Conservation (phyloP, 116 monocot genomes). For the Posidonia oceanica region DNA sequence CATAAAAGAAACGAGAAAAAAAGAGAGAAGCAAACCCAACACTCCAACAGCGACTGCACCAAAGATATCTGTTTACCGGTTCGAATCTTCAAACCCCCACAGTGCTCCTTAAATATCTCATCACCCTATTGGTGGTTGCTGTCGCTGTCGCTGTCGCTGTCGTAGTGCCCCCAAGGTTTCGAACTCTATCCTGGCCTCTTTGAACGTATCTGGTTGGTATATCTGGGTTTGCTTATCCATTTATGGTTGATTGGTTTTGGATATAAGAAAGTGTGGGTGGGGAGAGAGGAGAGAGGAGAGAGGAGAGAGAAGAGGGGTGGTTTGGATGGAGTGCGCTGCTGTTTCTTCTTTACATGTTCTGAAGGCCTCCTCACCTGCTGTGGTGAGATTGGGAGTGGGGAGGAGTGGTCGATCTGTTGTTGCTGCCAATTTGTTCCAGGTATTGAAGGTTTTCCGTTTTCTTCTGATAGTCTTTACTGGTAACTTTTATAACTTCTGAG, state of each 20-base stretch:
- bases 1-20: neutral
- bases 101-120: no score
- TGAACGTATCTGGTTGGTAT: no score
- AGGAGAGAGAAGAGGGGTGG: neutral
- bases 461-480: neutral
- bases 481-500: neutral
- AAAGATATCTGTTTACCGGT: neutral
- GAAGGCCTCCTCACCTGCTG: neutral
- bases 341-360: neutral
- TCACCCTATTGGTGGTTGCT: no score
- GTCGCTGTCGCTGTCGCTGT: no score
- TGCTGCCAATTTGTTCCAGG: neutral
- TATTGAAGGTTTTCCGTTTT: neutral
- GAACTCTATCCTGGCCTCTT: no score
- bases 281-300: neutral
- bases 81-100: no score
- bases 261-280: neutral
- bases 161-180: no score
- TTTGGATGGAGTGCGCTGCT: slow-evolving; percentile 1
- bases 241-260: neutral
- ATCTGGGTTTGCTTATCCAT: neutral
- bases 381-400: neutral
- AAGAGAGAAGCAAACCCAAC: neutral
- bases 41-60: neutral
- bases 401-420: neutral